Conservation (phyloP, 768 basidiomycete species). For the Pleurotus citrinopileatus region DNA sequence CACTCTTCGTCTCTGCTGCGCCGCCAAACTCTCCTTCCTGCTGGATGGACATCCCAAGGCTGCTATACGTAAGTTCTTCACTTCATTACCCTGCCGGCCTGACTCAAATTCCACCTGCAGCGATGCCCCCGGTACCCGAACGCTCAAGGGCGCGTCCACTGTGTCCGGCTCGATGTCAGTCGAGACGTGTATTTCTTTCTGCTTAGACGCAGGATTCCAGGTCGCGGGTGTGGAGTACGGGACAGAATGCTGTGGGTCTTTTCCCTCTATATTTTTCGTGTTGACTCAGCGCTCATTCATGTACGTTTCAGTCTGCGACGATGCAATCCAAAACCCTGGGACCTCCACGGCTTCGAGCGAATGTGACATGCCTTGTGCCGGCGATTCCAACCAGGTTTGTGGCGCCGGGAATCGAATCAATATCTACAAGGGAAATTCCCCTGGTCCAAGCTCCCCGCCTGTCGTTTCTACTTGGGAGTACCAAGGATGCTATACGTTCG, state of each 20-base stretch:
- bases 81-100: no score
- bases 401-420: slow-evolving; percentile 44
- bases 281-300: neutral
- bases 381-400: slow-evolving; percentile 39
- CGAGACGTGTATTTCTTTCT: slow-evolving; percentile 37
- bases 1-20: neutral
- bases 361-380: slow-evolving; percentile 43
- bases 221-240: slow-evolving; percentile 41
- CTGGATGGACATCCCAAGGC: slow-evolving; percentile 1
- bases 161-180: slow-evolving; percentile 23
- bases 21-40: neutral
- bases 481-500: neutral
- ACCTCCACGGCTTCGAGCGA: slow-evolving; percentile 17
- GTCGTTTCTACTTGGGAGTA: neutral
- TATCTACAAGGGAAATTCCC: slow-evolving; percentile 39
- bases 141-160: slow-evolving; percentile 4
- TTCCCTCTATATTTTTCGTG: neutral
- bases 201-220: slow-evolving; percentile 34
- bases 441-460: slow-evolving; percentile 11
- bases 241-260: slow-evolving; percentile 26
- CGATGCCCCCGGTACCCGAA: neutral
- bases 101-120: neutral
- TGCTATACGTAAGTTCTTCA: slow-evolving; percentile 7
- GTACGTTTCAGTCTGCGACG: neutral
- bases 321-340: neutral